Percentiles rank a stretch among this genome's conserved stretches.
phyloP scores from a whole-genome alignment of 805 yeast species.

The Candida broadrunensis region DNA sequence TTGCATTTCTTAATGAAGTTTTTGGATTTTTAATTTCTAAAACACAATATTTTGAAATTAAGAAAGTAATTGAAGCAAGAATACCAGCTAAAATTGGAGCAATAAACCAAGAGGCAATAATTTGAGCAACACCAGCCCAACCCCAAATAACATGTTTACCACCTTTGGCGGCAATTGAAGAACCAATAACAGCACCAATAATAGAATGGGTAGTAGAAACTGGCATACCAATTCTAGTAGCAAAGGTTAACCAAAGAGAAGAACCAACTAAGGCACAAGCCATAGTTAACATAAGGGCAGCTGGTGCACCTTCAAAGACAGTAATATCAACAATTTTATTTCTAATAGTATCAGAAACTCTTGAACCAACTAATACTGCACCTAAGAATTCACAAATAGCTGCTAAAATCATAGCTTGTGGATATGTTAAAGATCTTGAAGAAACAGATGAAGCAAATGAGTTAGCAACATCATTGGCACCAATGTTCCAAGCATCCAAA shows the following conservation, averaged over 20 bases:
- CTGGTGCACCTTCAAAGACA: constrained; percentile 53
- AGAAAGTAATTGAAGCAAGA: constrained; percentile 57
- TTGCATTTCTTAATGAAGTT: constrained; percentile 49
- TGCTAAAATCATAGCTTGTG: constrained; percentile 76
- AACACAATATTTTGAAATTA: constrained; percentile 57
- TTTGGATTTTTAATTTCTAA: constrained; percentile 51
- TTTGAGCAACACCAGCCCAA: constrained; percentile 70
- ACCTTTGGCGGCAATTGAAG: constrained; percentile 72
- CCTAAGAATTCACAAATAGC: constrained; percentile 72
- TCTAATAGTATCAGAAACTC: constrained; percentile 72
- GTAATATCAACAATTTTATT: constrained; percentile 56
- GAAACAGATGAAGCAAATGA: constrained; percentile 77
- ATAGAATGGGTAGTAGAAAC: constrained; percentile 80
- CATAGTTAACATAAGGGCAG: constrained; percentile 74
- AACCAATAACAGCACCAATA: constrained; percentile 73
- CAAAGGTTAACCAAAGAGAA: constrained; percentile 64
- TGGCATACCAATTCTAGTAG: constrained; percentile 70
- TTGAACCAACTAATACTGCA: constrained; percentile 68
- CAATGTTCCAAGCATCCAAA: constrained; percentile 76
- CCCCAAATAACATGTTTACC: constrained; percentile 65
- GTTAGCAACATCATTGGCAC: constrained; percentile 81
- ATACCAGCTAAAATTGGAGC: constrained; percentile 71
- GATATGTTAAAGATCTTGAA: constrained; percentile 62
- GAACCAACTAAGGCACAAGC: constrained; percentile 74
- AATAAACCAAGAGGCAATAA: constrained; percentile 77